A percentile compares a stretch with the other conserved stretches of the same genome.
phyloP scores from a whole-genome alignment of 805 yeast genomes.

The Candida tibetensis region DNA sequence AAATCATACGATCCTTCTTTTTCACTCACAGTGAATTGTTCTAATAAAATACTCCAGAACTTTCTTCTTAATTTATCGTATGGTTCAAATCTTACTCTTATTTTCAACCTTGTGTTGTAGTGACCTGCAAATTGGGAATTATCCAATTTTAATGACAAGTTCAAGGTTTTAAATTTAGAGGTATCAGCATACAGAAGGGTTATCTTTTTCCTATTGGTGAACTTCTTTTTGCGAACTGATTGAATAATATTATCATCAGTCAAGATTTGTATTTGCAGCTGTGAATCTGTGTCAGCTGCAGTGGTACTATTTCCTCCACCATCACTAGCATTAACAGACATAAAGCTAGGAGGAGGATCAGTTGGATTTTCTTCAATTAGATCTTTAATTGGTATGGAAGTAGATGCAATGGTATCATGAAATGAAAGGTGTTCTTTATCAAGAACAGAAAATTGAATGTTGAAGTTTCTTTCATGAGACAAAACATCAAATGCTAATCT shows the following conservation, averaged over 20 bases:
- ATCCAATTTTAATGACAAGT: constrained; percentile 31
- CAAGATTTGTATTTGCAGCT: constrained; percentile 15
- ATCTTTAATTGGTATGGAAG: constrained; percentile 54
- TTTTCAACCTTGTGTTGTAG: constrained; percentile 52
- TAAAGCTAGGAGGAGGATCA: constrained; percentile 1
- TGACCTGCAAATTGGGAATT: constrained; percentile 32
- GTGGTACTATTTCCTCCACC: constrained; percentile 4
- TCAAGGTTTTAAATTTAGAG: constrained; percentile 41
- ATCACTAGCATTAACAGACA: constrained; percentile 3
- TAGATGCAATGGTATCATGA: constrained; percentile 78
- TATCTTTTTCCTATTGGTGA: constrained; percentile 28
- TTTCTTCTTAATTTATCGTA: constrained; percentile 61
- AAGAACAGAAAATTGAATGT: constrained; percentile 67
- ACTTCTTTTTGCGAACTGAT: constrained; percentile 25
- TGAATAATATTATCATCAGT: constrained; percentile 32
- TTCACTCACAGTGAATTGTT: constrained; percentile 48
- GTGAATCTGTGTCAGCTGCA: constrained; percentile 6
- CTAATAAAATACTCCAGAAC: constrained; percentile 66
- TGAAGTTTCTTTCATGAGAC: constrained; percentile 61
- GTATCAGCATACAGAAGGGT: constrained; percentile 34
- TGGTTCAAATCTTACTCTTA: constrained; percentile 64
- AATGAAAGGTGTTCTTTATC: constrained; percentile 83
- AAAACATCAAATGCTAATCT: constrained; percentile 74
- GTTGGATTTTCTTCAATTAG: constrained; percentile 33
- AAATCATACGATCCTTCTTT: constrained; percentile 44